phyloP scores from a whole-genome alignment of 768 basidiomycete genomes.

The Phylloporus sp. region DNA sequence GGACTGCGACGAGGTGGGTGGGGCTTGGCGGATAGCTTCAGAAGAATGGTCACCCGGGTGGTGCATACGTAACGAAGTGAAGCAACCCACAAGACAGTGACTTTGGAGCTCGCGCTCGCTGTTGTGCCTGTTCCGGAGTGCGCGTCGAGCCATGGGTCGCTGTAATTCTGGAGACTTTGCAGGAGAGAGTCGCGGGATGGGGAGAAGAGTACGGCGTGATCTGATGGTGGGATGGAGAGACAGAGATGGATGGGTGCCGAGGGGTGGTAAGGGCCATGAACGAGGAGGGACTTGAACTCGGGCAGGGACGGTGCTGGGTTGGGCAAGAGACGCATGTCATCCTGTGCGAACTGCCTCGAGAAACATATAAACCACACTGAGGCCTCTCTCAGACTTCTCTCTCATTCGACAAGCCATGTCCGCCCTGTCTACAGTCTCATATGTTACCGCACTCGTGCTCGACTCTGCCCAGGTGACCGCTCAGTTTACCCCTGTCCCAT shows the following conservation, averaged over 20 bases:
- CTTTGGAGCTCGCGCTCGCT: conserved; percentile 37
- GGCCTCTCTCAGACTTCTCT: not conserved
- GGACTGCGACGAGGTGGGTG: conserved; percentile 49
- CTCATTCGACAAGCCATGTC: conserved; percentile 11
- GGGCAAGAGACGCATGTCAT: conserved; percentile 39
- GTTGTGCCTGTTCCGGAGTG: conserved; percentile 38
- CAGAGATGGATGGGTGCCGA: conserved; percentile 70
- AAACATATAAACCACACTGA: not conserved
- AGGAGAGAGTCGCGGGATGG: conserved; percentile 47
- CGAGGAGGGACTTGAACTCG: conserved; percentile 51
- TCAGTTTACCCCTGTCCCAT: conserved; percentile 47
- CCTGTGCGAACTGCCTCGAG: conserved; percentile 13
- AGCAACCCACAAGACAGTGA: conserved; percentile 53
- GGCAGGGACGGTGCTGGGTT: conserved; percentile 47
- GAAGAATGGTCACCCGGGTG: conserved; percentile 8
- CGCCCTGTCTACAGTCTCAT: conserved; percentile 6
- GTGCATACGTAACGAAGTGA: conserved; percentile 1
- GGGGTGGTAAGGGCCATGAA: conserved; percentile 59
- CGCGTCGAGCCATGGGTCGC: conserved; percentile 43
- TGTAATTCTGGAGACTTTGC: conserved; percentile 40
- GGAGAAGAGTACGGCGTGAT: conserved; percentile 46
- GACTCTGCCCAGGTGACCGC: conserved; percentile 42
- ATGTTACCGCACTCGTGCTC: conserved; percentile 12
- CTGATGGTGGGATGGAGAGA: conserved; percentile 41
- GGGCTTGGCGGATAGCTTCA: conserved; percentile 62